Evolutionary conservation across 106 monocot species (phyloP), one percentile per base, ranked within the genome.

Genomic region (Dactylorhiza incarnata): DNA sequence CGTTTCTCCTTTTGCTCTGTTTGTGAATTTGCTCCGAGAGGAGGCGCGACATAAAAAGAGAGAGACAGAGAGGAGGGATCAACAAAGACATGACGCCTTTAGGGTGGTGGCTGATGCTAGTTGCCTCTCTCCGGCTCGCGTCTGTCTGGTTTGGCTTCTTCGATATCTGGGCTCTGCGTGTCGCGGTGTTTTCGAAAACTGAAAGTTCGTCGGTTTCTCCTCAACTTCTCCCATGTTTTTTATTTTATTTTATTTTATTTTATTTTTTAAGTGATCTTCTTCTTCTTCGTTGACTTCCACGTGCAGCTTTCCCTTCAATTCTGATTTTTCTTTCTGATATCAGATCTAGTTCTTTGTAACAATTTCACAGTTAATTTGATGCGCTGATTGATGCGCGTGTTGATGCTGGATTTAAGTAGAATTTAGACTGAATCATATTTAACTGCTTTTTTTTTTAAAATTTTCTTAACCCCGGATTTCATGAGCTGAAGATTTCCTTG

Each of bases 91-190:
- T 90, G 86, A 88, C 66, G 82, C 54, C 86, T 43, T 70, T 99
- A 55, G 91, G 94, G 3, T 89, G 89, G 87, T 97, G 96, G 96
- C 69, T 97, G 87, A 86, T 97, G 87, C 80, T 91, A 62, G 91
- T 99, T 23, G 97, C 89, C 2, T 83, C 78, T 9, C 94, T 94
- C 53, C 87, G 94, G 13, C 89, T 99, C 46, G 84, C 89, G 76
- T 87, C 94, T 45, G 97, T 99, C 48, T 99, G 97, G 97, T 94
- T 99, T 76, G 97, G 97, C 51, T 99, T 99, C 89, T 99, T 99
- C 80, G 83, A 94, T 83, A 94, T 94, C 77, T 99, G 97, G 97
- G 97, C 94, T 19, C 83, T 99, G 53, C 87, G 89, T 45, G 77
- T 88, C 76, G 94, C 97, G 69, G 94, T 99, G 80, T 99, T 99